These are phyloP conservation scores for Priceomyces melissophilus DNA, from an alignment of 805 yeast species.

Conservation along the genomic window DNA sequence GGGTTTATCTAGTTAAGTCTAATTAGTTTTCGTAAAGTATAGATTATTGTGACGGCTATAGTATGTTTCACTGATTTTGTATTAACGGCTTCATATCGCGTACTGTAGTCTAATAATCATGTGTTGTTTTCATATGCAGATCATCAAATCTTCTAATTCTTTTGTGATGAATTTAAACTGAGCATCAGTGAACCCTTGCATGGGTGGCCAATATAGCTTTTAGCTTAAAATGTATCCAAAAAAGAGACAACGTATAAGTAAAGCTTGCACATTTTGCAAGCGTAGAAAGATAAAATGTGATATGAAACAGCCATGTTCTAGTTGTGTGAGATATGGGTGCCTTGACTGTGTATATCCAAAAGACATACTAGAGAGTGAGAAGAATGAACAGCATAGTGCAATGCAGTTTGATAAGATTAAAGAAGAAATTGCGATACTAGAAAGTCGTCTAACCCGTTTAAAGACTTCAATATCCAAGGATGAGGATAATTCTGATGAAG, in stretches of 20 bases:
- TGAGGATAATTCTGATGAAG: constrained; percentile 1
- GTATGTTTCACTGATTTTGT: too few relatives aligned
- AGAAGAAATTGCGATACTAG: background rate
- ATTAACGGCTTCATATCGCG: too few relatives aligned
- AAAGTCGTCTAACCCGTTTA: background rate
- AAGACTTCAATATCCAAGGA: background rate
- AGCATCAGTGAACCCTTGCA: too few relatives aligned
- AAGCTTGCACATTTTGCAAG: background rate
- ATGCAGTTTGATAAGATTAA: background rate
- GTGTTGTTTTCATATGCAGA: too few relatives aligned
- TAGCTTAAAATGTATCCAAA: background rate
- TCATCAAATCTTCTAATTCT: too few relatives aligned
- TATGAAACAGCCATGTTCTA: constrained; percentile 1
- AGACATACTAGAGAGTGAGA: background rate
- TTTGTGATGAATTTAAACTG: too few relatives aligned
- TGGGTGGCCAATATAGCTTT: too few relatives aligned
- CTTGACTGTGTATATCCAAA: background rate
- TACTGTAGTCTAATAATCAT: too few relatives aligned
- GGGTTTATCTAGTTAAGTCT: background rate
- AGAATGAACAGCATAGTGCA: background rate
- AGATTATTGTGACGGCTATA: too few relatives aligned
- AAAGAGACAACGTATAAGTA: background rate
- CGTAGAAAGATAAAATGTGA: background rate
- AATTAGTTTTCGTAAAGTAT: too few relatives aligned
- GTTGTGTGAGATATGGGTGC: background rate